These are phyloP conservation scores for Sarocladiaceae sp. DNA, from an alignment of 2,329 filamentous ascomycete species.

Conservation along the genomic window DNA sequence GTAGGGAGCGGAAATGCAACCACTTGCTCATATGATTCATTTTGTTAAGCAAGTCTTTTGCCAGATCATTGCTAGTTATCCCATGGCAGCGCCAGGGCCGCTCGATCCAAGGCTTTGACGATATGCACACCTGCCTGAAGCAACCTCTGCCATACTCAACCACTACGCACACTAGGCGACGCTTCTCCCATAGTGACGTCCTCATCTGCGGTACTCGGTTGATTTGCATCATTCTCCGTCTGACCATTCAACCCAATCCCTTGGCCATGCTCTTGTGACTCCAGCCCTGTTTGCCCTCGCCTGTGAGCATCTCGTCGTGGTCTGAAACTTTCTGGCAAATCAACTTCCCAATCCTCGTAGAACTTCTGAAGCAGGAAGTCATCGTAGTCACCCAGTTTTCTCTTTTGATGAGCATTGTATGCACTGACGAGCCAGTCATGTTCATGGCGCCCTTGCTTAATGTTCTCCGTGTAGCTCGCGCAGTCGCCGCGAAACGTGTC, in stretches of 20 bases:
- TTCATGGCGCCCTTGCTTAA: slow-evolving; percentile 46
- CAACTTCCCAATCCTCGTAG: slow-evolving; percentile 41
- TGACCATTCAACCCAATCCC: neutral
- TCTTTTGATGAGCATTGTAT: slow-evolving; percentile 45
- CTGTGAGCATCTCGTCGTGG: too few relatives aligned
- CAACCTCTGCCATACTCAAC: too few relatives aligned
- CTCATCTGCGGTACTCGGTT: neutral
- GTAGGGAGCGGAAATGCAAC: too few relatives aligned
- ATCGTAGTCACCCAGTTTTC: slow-evolving; percentile 46
- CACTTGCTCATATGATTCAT: too few relatives aligned
- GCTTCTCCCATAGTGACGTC: neutral
- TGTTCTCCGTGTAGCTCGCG: slow-evolving; percentile 39
- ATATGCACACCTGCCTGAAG: too few relatives aligned
- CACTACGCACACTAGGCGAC: too few relatives aligned
- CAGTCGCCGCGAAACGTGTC: slow-evolving; percentile 44
- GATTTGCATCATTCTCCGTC: neutral
- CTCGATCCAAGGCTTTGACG: too few relatives aligned
- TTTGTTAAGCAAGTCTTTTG: too few relatives aligned
- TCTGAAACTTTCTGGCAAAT: slow-evolving; percentile 31
- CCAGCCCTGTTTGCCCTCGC: too few relatives aligned
- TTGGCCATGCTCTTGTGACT: neutral
- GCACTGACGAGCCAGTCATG: slow-evolving; percentile 49
- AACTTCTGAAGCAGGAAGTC: slow-evolving; percentile 41
- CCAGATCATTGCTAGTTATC: too few relatives aligned
- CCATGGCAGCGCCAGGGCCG: neutral